Evolutionary conservation across 306 rosid genomes (phyloP).

Genomic region (Glycine soja): DNA sequence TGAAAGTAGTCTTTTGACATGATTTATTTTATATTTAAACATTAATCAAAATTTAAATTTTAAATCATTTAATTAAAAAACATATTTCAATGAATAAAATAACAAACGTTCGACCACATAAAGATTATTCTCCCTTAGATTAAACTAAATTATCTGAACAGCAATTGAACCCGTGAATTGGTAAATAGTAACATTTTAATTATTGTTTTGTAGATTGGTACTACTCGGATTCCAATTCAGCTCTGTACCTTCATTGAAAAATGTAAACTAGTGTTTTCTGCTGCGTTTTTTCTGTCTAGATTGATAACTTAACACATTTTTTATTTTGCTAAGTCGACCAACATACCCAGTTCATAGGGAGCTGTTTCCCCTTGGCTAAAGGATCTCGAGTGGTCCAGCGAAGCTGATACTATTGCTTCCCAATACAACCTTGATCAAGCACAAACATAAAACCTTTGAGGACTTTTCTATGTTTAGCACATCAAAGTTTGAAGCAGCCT

Average conservation of each 20-base stretch:
- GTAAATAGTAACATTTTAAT: neutral
- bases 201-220: conserved; percentile 1
- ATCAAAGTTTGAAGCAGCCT: neutral
- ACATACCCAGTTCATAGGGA: conserved; percentile 63
- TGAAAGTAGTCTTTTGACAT: too few species aligned
- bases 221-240: conserved; percentile 18
- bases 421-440: conserved; percentile 1
- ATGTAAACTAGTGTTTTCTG: conserved; percentile 21
- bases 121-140: conserved; percentile 43
- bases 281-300: neutral
- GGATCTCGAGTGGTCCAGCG: neutral
- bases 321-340: conserved; percentile 56
- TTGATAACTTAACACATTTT: neutral
- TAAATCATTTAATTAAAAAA: too few species aligned
- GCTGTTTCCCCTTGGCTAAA: conserved; percentile 21
- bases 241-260: conserved; percentile 18
- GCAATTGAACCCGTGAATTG: conserved; percentile 25
- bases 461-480: neutral
- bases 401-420: neutral
- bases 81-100: too few species aligned
- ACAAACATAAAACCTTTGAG: neutral
- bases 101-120: conserved; percentile 50
- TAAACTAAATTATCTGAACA: conserved; percentile 36
- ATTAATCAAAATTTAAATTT: too few species aligned
- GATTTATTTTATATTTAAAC: too few species aligned